Percentiles rank a stretch among this genome's conserved stretches.
Conservation (phyloP, 495 filamentous ascomycete species). For the Clavariopsis aquatica region DNA sequence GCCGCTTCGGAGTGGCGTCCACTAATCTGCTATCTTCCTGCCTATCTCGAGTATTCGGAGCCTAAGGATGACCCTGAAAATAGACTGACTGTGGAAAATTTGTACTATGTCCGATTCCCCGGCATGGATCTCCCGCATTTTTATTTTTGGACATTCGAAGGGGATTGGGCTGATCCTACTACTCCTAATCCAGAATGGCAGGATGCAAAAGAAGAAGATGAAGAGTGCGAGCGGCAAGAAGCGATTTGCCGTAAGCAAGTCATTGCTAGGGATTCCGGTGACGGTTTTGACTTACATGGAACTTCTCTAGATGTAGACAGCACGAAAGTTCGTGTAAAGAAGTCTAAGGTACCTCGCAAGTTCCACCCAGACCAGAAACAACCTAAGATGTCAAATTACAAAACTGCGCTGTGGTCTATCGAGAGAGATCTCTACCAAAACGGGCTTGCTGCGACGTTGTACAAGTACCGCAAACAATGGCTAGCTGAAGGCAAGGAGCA, state of each 20-base stretch:
- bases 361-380: slow-evolving; percentile 4
- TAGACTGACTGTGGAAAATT: slow-evolving; percentile 1
- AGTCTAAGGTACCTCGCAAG: slow-evolving; percentile 6
- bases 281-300: not conserved
- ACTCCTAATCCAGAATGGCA: slow-evolving; percentile 15
- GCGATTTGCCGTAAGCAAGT: not conserved
- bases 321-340: slow-evolving; percentile 14
- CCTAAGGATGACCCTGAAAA: not conserved
- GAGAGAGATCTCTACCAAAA: slow-evolving; percentile 23
- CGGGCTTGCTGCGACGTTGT: slow-evolving; percentile 8
- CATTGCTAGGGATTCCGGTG: not conserved
- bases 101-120: slow-evolving; percentile 29
- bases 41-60: slow-evolving; percentile 20
- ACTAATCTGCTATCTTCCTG: slow-evolving; percentile 26
- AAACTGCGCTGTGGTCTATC: slow-evolving; percentile 16
- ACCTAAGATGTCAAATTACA: slow-evolving; percentile 13
- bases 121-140: slow-evolving; percentile 24
- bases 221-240: not conserved
- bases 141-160: slow-evolving; percentile 24
- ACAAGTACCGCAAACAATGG: slow-evolving; percentile 19
- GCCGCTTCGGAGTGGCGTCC: slow-evolving; percentile 14
- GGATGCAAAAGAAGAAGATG: slow-evolving; percentile 1
- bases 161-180: slow-evolving; percentile 28
- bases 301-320: not conserved
- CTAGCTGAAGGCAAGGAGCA: slow-evolving; percentile 3